A percentile compares a stretch with the other conserved stretches of the same genome.
Evolutionary conservation across 225 moss, liverwort and hornwort species (phyloP).

Genomic region (Pseudoscleropodium purum): DNA sequence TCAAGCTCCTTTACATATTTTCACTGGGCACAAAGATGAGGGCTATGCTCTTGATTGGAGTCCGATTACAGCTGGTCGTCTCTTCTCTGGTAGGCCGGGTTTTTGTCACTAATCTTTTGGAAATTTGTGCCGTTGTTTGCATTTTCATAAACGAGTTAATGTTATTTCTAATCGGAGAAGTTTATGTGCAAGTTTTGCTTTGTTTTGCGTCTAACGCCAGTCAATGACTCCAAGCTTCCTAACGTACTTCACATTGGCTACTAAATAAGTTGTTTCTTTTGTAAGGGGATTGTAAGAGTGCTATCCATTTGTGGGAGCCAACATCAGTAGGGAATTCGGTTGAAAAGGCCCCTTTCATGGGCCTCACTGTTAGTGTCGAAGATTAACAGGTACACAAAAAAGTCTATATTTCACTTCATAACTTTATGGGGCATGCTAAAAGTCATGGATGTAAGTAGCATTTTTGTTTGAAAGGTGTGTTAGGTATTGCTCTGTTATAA

Average conservation of each 20-base stretch:
- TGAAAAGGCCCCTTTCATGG: conserved; percentile 53
- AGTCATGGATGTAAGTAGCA: background rate
- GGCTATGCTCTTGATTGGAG: conserved; percentile 98
- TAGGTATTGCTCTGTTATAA: background rate
- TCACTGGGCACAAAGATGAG: conserved; percentile 88
- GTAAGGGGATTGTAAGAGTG: conserved; percentile 82
- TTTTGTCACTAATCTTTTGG: background rate
- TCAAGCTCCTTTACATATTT: conserved; percentile 81
- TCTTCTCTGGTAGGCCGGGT: conserved; percentile 69
- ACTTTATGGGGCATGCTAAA: background rate
- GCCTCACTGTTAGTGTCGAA: conserved; percentile 81
- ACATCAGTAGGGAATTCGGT: conserved; percentile 69
- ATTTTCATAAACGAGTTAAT: background rate
- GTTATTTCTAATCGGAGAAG: background rate
- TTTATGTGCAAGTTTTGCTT: background rate
- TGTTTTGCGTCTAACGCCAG: background rate
- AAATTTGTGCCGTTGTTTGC: background rate
- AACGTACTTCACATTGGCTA: background rate
- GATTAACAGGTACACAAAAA: conserved; percentile 65
- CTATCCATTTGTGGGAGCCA: conserved; percentile 90
- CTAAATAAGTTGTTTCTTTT: background rate
- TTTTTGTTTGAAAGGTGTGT: background rate
- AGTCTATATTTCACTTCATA: background rate
- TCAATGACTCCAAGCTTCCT: background rate
- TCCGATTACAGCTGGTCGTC: conserved; percentile 70